Percentiles rank a stretch among this genome's conserved stretches.
phyloP scores from a whole-genome alignment of 1,284 basidiomycete genomes.

The Cystobasidiaceae sp. region DNA sequence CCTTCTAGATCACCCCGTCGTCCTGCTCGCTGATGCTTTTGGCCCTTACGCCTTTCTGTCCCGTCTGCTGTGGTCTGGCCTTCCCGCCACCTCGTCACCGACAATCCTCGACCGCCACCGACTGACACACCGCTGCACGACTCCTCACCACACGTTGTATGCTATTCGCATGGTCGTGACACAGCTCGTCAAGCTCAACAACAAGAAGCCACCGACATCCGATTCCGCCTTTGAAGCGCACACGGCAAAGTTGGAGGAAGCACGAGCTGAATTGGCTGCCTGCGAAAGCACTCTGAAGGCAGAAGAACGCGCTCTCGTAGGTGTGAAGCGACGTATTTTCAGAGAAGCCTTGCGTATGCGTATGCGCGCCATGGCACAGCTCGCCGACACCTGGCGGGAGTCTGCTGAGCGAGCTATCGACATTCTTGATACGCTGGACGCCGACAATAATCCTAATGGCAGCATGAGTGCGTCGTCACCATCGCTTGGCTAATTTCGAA shows the following conservation, averaged over 20 bases:
- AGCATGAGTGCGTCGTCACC: slow-evolving; percentile 38
- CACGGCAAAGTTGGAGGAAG: slow-evolving; percentile 45
- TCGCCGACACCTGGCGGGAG: slow-evolving; percentile 47
- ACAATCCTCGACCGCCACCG: too few species aligned
- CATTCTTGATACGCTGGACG: slow-evolving; percentile 46
- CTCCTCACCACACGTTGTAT: not conserved
- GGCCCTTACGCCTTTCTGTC: too few species aligned
- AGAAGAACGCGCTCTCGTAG: slow-evolving; percentile 46
- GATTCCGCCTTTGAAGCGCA: slow-evolving; percentile 43
- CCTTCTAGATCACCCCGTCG: not conserved
- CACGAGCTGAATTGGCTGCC: slow-evolving; percentile 47
- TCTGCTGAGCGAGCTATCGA: slow-evolving; percentile 46
- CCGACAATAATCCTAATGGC: slow-evolving; percentile 33
- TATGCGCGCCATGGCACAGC: slow-evolving; percentile 48
- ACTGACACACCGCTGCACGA: too few species aligned
- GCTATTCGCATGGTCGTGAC: not conserved
- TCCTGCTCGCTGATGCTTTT: too few species aligned
- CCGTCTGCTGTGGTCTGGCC: too few species aligned
- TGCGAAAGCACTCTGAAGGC: slow-evolving; percentile 48
- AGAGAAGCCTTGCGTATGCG: slow-evolving; percentile 49
- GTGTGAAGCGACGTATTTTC: slow-evolving; percentile 49
- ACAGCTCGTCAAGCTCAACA: slow-evolving; percentile 47
- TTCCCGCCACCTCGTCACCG: too few species aligned
- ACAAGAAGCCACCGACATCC: slow-evolving; percentile 41
- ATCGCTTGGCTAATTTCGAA: not conserved